Base-by-base conservation (phyloP, 495 filamentous ascomycete species). In the Aspergillus bertholletiae region DNA sequence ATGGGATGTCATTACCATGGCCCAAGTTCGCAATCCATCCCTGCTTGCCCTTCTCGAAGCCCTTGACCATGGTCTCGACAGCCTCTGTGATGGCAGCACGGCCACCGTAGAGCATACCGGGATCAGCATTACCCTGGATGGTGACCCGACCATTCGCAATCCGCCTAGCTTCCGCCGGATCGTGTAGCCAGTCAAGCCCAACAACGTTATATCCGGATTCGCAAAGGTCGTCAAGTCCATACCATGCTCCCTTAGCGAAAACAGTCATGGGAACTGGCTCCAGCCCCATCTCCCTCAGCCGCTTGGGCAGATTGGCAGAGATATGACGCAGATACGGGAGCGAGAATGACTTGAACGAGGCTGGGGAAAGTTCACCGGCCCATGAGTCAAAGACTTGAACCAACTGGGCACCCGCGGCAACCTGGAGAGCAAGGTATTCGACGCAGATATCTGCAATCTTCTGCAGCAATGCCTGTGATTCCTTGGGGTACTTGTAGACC, bases 171-270 rank as follows among this genome's bases (percentile, higher is more conserved):
- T 96, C 83, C 5, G 85, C 88, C 4, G 94, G 89, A 64, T 92
- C 90, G 57, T 96, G 89, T 23, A 92, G 82, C 94, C 94, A 98
- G 69, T 98, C 94, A 52, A 98, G 76, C 22, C 95, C 88, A 47
- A 98, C 86, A 27, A 96, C 89, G 58, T 97, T 84, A 73, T 97
- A 98, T 12, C 90, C 92, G 20, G 90, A 84, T 60, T 89, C 75
- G 70, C 92, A 96, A 13, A 92, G 80, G 12, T 88, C 84, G 57
- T 96, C 90, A 27, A 98, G 76, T 4, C 90, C 92, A 70, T 93
- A 96, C 89, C 94, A 96, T n/a, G 94, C 92, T 4, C 94, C 94
- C 74, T 98, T 98, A n/a, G 94, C 91, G 69, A 98, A 98, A 15
- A 97, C 90, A n/a, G 90, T 94, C 94, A 98, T 97, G 1, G 94